phyloP scores from a whole-genome alignment of 108 stramenopile genomes.

The Schizochytrium sp. region DNA sequence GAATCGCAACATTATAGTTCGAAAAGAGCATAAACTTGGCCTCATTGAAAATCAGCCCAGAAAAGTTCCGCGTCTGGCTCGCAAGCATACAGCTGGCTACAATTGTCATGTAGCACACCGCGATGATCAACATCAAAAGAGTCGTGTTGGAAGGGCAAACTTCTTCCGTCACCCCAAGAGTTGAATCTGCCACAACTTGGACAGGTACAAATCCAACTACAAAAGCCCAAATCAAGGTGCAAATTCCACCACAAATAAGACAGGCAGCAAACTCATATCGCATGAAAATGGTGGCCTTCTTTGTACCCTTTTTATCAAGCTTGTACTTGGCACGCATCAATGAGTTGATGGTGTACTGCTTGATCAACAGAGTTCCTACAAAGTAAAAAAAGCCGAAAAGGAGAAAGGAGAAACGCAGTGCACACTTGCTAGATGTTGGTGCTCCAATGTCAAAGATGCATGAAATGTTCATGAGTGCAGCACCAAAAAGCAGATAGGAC shows the following conservation, averaged over 20 bases:
- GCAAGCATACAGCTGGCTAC: not conserved
- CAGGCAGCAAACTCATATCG: not conserved
- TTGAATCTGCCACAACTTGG: not conserved
- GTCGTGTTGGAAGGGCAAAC: not conserved
- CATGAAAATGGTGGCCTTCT: not conserved
- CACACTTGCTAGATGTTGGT: not conserved
- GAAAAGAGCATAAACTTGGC: not conserved
- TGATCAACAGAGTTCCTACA: not conserved
- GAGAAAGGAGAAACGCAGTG: not conserved
- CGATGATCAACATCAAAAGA: not conserved
- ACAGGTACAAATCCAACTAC: not conserved
- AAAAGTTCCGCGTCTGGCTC: not conserved
- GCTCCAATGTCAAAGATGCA: not conserved
- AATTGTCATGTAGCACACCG: not conserved
- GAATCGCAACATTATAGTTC: not conserved
- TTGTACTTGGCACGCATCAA: too few relatives aligned
- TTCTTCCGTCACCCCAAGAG: not conserved
- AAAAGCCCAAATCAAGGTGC: not conserved
- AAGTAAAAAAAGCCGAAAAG: not conserved
- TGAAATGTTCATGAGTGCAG: not conserved
- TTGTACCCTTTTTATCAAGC: too few relatives aligned
- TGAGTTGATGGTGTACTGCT: not conserved
- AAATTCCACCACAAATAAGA: not conserved
- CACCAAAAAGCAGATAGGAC: not conserved
- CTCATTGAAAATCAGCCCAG: not conserved